Conservation (phyloP, 805 yeast species). For the Saccharomycopsis sp. region DNA sequence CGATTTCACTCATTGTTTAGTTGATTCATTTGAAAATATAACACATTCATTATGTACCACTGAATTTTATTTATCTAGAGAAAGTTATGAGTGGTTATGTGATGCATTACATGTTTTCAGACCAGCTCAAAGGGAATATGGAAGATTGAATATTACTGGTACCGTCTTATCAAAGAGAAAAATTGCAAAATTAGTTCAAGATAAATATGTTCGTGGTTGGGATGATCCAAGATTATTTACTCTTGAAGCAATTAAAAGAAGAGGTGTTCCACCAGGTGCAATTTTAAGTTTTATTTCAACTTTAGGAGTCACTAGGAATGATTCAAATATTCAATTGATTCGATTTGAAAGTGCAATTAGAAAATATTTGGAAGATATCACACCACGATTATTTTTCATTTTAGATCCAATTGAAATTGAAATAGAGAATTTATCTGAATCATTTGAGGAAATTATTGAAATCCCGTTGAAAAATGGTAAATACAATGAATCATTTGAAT, state of each 20-base stretch:
- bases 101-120: constrained; percentile 91
- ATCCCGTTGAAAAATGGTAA: constrained; percentile 89
- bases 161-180: constrained; percentile 93
- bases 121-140: constrained; percentile 98
- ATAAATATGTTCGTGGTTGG: constrained; percentile 85
- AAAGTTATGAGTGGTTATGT: constrained; percentile 97
- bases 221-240: constrained; percentile 97
- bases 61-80: constrained; percentile 86
- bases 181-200: constrained; percentile 86
- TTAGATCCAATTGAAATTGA: constrained; percentile 80
- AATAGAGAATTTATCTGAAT: constrained; percentile 74
- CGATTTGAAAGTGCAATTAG: constrained; percentile 90
- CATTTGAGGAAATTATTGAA: constrained; percentile 58
- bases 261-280: constrained; percentile 99
- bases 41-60: constrained; percentile 95
- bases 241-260: constrained; percentile 86
- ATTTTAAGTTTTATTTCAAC: constrained; percentile 88
- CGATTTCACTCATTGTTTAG: constrained; percentile 98
- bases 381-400: constrained; percentile 93
- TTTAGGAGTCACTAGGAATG: constrained; percentile 92
- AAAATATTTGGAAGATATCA: constrained; percentile 77
- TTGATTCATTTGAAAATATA: constrained; percentile 94
- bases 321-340: constrained; percentile 82
- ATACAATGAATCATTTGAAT: constrained; percentile 50
- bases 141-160: constrained; percentile 91